A percentile compares a stretch with the other conserved stretches of the same genome.
phyloP scores from a whole-genome alignment of 2,329 filamentous ascomycete genomes.

The Tolypocladium pustulatum region DNA sequence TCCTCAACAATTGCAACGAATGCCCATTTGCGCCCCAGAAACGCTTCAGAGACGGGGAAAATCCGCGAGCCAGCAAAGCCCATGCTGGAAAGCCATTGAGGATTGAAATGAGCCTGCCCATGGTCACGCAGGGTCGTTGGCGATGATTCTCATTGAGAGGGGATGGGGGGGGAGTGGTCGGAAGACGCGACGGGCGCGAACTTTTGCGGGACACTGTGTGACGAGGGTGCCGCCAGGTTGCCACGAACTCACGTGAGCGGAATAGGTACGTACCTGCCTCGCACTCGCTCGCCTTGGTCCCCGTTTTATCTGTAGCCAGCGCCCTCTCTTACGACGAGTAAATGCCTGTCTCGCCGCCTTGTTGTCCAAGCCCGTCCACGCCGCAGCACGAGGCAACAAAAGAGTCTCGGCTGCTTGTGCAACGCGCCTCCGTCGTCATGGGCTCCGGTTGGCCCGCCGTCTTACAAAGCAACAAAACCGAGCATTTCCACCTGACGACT shows the following conservation, averaged over 20 bases:
- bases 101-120: constrained; percentile 9
- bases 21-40: constrained; percentile 11
- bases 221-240: constrained; percentile 24
- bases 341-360: too few relatives aligned
- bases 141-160: constrained; percentile 16
- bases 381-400: not conserved
- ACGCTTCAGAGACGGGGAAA: constrained; percentile 11
- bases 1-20: constrained; percentile 1
- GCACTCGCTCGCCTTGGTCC: not conserved
- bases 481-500: not conserved
- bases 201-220: constrained; percentile 21
- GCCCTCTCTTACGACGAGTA: not conserved
- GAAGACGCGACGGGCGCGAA: constrained; percentile 34
- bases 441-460: not conserved
- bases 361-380: not conserved
- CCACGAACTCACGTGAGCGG: constrained; percentile 33
- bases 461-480: not conserved
- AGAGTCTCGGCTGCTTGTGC: not conserved
- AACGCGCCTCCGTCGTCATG: not conserved
- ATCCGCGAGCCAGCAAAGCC: not conserved
- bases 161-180: constrained; percentile 27
- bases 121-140: constrained; percentile 14
- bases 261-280: not conserved
- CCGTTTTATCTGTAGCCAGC: not conserved
- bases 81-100: constrained; percentile 5